Evolutionary conservation across 441 rosid genomes (phyloP).

Genomic region (Euphorbia corollata): DNA sequence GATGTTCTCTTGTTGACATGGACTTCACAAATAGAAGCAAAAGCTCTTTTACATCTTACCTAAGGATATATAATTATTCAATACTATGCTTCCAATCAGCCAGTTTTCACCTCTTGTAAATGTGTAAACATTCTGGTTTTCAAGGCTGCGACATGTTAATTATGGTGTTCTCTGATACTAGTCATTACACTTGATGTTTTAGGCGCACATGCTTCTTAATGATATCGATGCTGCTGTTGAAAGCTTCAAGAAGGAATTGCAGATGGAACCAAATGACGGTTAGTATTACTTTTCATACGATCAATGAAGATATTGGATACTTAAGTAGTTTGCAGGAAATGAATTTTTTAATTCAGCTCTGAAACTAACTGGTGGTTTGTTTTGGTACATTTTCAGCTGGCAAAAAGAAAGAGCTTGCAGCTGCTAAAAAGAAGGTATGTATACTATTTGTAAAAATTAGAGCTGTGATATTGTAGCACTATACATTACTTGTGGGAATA

Average conservation of each 20-base stretch:
- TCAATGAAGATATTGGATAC: neutral
- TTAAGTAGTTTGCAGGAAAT: neutral
- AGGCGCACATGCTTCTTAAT: conserved; percentile 85
- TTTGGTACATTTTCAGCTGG: conserved; percentile 46
- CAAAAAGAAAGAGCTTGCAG: conserved; percentile 69
- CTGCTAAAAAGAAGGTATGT: conserved; percentile 72
- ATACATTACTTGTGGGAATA: neutral
- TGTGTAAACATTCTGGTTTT: neutral
- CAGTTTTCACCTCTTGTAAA: too few species aligned
- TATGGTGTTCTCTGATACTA: neutral
- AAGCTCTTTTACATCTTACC: neutral
- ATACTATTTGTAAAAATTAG: conserved; percentile 1
- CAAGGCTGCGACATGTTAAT: neutral
- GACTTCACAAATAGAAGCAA: conserved; percentile 13
- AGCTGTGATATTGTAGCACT: conserved; percentile 2
- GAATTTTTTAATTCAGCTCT: neutral
- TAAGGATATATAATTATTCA: too few species aligned
- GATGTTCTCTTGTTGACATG: neutral
- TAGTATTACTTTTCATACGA: conserved; percentile 18
- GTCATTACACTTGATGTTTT: conserved; percentile 11
- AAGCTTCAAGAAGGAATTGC: conserved; percentile 80
- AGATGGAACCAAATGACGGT: conserved; percentile 90
- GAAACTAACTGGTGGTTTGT: conserved; percentile 13
- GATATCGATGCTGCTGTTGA: conserved; percentile 88
- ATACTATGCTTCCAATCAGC: too few species aligned